Base-by-base conservation (phyloP, 1,284 basidiomycete species). In the Fomes fomentarius region DNA sequence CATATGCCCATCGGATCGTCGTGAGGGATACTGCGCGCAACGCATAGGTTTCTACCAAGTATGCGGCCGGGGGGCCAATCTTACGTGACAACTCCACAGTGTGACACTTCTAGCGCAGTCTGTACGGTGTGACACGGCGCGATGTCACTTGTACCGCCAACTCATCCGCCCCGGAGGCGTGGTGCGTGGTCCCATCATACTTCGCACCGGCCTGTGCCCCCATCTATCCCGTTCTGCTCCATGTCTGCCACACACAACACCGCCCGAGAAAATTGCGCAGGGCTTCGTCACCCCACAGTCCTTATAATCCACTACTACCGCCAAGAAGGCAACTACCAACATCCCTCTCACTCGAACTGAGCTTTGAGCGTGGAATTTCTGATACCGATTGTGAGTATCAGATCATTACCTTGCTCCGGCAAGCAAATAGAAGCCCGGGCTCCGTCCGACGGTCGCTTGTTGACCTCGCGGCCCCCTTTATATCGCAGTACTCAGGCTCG, bases 81-180 rank as follows among this genome's bases (percentile, higher is more conserved):
- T 50, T 57, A 57, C 47, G 55, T 57, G 55, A 57, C 55, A 50
- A 21, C 4, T 5, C 12, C 10, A 19, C 24, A 19, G 21, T 54
- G 50, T 57, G 50, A 57, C 55, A 52, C 45, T 40, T 40, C 35
- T 39, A 10, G 15, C 10, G n/a, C n/a, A n/a, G n/a, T n/a, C n/a
- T n/a, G n/a, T n/a, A n/a, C n/a, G n/a, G n/a, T 14, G 34, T n/a
- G 34, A 17, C 14, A 8, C 4, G 9, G 35, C 14, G 15, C 12
- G 15, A n/a, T 37, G 35, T 37, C 35, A 37, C 35, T 37, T 17
- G 28, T n/a, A 46, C 19, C 33, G 31, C n/a, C 35, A 37, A 17
- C 35, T 37, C 35, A 37, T 37, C 17, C 35, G 21, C 38, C n/a
- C n/a, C n/a, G n/a, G n/a, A n/a, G n/a, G n/a, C n/a, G n/a, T n/a